These are phyloP conservation scores for Cordyceps farinosa DNA, from an alignment of 2,329 filamentous ascomycete genomes.

Conservation along the genomic window DNA sequence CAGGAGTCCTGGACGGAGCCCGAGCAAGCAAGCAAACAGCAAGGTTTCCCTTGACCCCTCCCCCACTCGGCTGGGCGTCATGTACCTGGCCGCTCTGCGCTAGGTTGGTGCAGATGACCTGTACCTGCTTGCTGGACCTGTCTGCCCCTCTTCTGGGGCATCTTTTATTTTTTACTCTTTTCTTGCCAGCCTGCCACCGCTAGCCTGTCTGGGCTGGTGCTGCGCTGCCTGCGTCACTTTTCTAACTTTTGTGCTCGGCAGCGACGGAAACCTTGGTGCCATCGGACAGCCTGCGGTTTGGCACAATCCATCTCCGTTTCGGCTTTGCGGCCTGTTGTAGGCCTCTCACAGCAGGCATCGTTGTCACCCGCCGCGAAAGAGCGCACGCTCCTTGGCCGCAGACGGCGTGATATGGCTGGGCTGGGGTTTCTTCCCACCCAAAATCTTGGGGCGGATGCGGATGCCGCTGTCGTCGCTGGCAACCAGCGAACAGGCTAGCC, in stretches of 20 bases:
- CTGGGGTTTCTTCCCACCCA: not conserved
- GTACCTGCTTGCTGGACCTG: constrained; percentile 31
- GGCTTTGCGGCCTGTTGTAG: not conserved
- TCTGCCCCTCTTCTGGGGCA: constrained; percentile 5
- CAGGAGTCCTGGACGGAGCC: no score
- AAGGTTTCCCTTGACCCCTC: constrained; percentile 11
- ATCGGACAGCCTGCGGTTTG: not conserved
- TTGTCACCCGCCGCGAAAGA: not conserved
- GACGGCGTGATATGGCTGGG: not conserved
- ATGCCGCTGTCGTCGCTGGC: not conserved
- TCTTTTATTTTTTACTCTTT: not conserved
- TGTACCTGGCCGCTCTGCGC: constrained; percentile 34
- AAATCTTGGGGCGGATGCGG: not conserved
- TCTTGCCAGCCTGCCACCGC: not conserved
- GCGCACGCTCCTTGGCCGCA: not conserved
- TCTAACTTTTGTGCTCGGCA: constrained; percentile 6
- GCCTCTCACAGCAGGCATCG: not conserved
- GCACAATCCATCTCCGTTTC: not conserved
- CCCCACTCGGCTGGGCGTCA: constrained; percentile 24
- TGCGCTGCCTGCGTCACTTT: not conserved
- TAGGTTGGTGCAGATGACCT: constrained; percentile 35
- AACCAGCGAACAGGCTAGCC: not conserved
- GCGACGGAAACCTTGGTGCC: constrained; percentile 5
- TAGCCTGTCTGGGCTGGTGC: not conserved
- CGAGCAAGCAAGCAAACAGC: no score